Evolutionary conservation across 345 rosid genomes (phyloP).

Genomic region (Ailanthus altissimus): DNA sequence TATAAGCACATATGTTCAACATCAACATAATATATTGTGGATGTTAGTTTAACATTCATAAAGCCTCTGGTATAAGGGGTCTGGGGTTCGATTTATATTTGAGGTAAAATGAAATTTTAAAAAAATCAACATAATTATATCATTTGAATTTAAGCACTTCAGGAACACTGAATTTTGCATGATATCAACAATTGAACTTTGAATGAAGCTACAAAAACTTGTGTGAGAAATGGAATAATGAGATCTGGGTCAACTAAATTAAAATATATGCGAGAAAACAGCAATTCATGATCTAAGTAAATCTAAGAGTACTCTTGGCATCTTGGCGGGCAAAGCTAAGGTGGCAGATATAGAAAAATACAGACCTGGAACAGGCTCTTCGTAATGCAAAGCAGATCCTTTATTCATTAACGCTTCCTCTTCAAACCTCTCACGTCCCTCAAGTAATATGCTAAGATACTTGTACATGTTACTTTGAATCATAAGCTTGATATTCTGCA

Average conservation of each 20-base stretch:
- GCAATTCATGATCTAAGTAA: constrained; percentile 2
- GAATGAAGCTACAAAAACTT: background rate
- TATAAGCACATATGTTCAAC: background rate
- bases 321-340: background rate
- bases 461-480: constrained; percentile 68
- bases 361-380: constrained; percentile 43
- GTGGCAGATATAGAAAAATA: background rate
- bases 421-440: constrained; percentile 66
- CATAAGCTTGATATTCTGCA: constrained; percentile 56
- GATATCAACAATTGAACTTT: background rate
- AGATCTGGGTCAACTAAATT: background rate
- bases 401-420: constrained; percentile 47
- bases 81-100: no score
- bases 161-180: background rate
- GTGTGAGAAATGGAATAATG: background rate
- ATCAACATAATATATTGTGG: background rate
- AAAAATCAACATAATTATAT: no score
- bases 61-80: no score
- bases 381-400: constrained; percentile 21
- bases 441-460: constrained; percentile 67
- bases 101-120: no score
- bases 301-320: background rate
- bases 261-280: background rate
- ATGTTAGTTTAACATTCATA: no score
- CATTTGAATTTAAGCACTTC: background rate